Base-by-base conservation (phyloP, 352 stramenopile species). In the Pythium brassicae region DNA sequence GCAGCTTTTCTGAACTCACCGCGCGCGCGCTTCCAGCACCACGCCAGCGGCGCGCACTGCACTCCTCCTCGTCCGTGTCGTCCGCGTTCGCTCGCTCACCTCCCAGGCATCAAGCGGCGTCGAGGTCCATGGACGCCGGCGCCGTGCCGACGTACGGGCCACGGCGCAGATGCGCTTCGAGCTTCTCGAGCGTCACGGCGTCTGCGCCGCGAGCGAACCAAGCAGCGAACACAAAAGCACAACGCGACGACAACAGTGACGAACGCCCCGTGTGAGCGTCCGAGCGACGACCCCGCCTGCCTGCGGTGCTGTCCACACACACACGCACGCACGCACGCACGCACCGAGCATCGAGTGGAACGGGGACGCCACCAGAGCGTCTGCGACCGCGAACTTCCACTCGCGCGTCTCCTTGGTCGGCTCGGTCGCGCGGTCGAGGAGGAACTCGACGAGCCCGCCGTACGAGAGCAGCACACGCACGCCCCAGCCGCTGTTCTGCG, bases 371-470 rank as follows among this genome's bases (percentile, higher is more conserved):
- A 93, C 22, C 11, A 93, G 53, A 23, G 81, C 78, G 43, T 94
- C 86, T n/a, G 90, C 70, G 51, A 95, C 67, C 9, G 86, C 80
- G 62, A 95, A 95, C 62, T 95, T 95, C 86, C 86, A 95, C 67
- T 95, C 86, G 59, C 83, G 78, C 25, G 81, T 88, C 50, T 87
- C 70, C 50, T 94, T 95, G 25, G 76, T 92, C 25, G 83, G 81
- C 57, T 95, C 86, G 10, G 86, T 95, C 22, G 65, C 71, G 35
- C 83, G 79, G 61, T 95, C 80, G 57, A 93, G 55, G 34, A 95
- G 65, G 57, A 90, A 95, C 66, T 95, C 86, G 48, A 92, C 83
- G 53, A 95, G 90, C 11, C 86, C 83, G 32, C 81, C 86, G 60
- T 93, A 93, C 12, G 76, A 82, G 9, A 78, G 65, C 57, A 95